These are phyloP conservation scores for Spergularia bocconei DNA, from an alignment of 148 eudicot species.

Conservation along the genomic window DNA sequence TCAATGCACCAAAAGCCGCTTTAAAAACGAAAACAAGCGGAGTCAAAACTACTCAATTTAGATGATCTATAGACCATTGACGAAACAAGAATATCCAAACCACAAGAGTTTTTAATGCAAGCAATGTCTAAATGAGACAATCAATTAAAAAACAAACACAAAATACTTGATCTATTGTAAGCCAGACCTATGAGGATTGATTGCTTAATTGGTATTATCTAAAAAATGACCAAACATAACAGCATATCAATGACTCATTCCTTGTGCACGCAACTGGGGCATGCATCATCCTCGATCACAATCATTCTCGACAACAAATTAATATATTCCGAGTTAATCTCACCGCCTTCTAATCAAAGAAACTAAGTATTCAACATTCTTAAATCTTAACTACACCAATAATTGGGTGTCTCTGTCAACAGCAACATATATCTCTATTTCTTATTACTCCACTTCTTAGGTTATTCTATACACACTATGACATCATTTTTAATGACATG, in stretches of 20 bases:
- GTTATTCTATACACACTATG: too few species aligned
- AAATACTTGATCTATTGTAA: background rate
- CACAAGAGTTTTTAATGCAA: background rate
- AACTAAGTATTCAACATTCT: background rate
- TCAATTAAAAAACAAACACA: background rate
- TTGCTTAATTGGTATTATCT: background rate
- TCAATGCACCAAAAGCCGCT: slow-evolving; percentile 15
- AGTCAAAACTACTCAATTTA: slow-evolving; percentile 7
- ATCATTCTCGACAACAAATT: background rate
- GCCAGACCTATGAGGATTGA: background rate
- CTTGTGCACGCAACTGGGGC: background rate
- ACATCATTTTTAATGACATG: too few species aligned
- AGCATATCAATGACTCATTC: slow-evolving; percentile 3
- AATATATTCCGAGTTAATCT: slow-evolving; percentile 1
- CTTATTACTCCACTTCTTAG: too few species aligned
- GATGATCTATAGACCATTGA: background rate
- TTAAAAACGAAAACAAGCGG: background rate
- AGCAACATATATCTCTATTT: too few species aligned
- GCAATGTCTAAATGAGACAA: background rate
- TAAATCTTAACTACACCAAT: background rate
- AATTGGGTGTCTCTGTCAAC: too few species aligned
- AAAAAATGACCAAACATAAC: background rate
- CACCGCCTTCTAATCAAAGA: background rate
- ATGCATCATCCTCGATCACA: background rate
- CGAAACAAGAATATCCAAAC: background rate